Percentiles rank a stretch among this genome's conserved stretches.
phyloP scores from a whole-genome alignment of 1,284 basidiomycete species.

The Leucoagaricus sp. region DNA sequence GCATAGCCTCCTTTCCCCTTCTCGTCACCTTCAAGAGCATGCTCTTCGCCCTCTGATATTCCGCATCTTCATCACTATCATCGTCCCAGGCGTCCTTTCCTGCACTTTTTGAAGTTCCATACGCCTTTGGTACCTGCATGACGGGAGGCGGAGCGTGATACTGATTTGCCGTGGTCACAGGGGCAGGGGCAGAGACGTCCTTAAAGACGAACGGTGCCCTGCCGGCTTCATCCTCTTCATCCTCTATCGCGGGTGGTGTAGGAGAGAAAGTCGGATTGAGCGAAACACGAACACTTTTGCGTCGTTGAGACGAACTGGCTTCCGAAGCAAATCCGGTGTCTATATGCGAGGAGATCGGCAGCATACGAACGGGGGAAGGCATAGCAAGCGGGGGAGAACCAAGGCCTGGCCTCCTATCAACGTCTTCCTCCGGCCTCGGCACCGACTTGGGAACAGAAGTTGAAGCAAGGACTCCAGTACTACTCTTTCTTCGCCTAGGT shows the following conservation, averaged over 20 bases:
- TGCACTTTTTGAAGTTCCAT: slow-evolving; percentile 11
- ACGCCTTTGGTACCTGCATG: background rate
- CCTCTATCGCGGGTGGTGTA: slow-evolving; percentile 63
- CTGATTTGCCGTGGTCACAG: background rate
- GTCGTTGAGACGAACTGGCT: slow-evolving; percentile 30
- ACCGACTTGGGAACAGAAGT: background rate
- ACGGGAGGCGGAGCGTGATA: background rate
- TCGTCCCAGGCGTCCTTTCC: slow-evolving; percentile 63
- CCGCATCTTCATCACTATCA: slow-evolving; percentile 72
- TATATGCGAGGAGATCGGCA: background rate
- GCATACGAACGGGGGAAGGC: background rate
- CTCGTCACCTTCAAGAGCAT: slow-evolving; percentile 47
- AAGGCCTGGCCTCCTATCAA: slow-evolving; percentile 1
- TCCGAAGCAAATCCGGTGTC: background rate
- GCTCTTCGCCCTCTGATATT: slow-evolving; percentile 57
- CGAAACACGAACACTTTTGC: slow-evolving; percentile 77
- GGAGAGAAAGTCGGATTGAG: slow-evolving; percentile 71
- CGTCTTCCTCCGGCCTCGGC: background rate
- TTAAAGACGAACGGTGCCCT: slow-evolving; percentile 25
- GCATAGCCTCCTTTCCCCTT: slow-evolving; percentile 36
- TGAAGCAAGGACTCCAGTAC: background rate
- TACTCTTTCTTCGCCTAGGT: background rate
- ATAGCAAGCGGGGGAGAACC: background rate
- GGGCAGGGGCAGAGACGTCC: background rate
- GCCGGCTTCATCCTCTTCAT: slow-evolving; percentile 46